A percentile compares a stretch with the other conserved stretches of the same genome.
Conservation (phyloP, 2,329 filamentous ascomycete species). For the Curvularia spicifera region DNA sequence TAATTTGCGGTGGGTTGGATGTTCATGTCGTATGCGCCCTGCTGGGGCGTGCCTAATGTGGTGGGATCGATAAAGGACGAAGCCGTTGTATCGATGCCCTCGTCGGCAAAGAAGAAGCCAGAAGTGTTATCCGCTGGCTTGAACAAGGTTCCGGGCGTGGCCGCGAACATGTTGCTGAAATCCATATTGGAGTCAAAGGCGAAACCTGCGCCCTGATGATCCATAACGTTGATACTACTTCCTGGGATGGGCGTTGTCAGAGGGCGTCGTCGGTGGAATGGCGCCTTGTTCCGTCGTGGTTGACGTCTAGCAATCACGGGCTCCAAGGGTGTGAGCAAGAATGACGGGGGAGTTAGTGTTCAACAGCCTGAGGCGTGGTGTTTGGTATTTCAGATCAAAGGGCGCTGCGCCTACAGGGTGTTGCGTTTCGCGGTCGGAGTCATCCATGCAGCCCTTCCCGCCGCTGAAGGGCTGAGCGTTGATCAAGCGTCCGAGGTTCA, state of each 20-base stretch:
- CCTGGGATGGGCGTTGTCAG: constrained; percentile 24
- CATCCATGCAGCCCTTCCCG: constrained; percentile 26
- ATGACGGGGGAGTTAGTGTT: constrained; percentile 42
- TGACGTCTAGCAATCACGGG: constrained; percentile 29
- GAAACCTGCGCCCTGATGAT: constrained; percentile 38
- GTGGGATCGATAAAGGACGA: constrained; percentile 28
- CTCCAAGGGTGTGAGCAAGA: constrained; percentile 31
- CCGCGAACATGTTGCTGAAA: constrained; percentile 36
- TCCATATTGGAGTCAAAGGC: constrained; percentile 44
- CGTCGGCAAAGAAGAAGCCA: constrained; percentile 42
- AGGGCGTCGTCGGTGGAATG: constrained; percentile 26
- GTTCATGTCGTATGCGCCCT: constrained; percentile 29
- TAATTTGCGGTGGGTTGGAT: constrained; percentile 26
- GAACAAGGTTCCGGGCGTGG: constrained; percentile 31
- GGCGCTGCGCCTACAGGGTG: constrained; percentile 23
- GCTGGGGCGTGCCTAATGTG: constrained; percentile 31
- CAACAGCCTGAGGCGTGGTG: constrained; percentile 40
- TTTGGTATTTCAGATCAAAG: constrained; percentile 36
- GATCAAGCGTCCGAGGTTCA: constrained; percentile 19
- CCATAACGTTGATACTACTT: constrained; percentile 27
- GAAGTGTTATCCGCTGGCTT: constrained; percentile 43
- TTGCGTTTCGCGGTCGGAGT: constrained; percentile 21
- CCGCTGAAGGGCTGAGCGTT: constrained; percentile 23
- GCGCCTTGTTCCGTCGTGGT: constrained; percentile 13
- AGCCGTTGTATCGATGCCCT: constrained; percentile 43